Percentiles rank a stretch among this genome's conserved stretches.
phyloP scores from a whole-genome alignment of 257 asterid genomes.

The Penstemon eatonii region DNA sequence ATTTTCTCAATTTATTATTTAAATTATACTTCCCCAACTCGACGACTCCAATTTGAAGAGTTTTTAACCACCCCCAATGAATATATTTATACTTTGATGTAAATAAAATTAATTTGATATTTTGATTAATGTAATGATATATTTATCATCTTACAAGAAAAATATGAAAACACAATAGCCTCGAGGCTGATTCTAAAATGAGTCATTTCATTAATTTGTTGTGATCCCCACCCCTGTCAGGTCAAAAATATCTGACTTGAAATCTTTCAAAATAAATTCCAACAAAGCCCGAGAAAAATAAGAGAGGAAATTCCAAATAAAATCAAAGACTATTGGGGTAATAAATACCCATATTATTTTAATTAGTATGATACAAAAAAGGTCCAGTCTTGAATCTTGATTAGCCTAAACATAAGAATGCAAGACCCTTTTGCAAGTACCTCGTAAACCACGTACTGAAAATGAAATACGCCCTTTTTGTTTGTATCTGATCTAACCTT shows the following conservation, averaged over 20 bases:
- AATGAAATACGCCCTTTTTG: constrained; percentile 40
- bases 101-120: no score
- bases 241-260: constrained; percentile 40
- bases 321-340: not conserved
- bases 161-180: no score
- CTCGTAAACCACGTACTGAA: constrained; percentile 58
- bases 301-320: constrained; percentile 9
- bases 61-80: no score
- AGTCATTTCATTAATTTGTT: constrained; percentile 29
- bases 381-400: constrained; percentile 46
- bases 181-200: no score
- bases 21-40: no score
- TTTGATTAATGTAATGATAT: no score
- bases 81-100: no score
- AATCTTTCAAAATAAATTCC: constrained; percentile 20
- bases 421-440: constrained; percentile 30
- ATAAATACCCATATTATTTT: not conserved
- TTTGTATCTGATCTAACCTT: constrained; percentile 14
- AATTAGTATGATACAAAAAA: not conserved
- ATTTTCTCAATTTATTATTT: no score
- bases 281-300: constrained; percentile 17
- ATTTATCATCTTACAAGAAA: no score
- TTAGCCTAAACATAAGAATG: constrained; percentile 36
- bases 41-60: no score
- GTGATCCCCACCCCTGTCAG: constrained; percentile 55